A percentile compares a stretch with the other conserved stretches of the same genome.
These are phyloP conservation scores for Solanum ahanhuiri DNA, from an alignment of 257 asterid species.

Conservation along the genomic window DNA sequence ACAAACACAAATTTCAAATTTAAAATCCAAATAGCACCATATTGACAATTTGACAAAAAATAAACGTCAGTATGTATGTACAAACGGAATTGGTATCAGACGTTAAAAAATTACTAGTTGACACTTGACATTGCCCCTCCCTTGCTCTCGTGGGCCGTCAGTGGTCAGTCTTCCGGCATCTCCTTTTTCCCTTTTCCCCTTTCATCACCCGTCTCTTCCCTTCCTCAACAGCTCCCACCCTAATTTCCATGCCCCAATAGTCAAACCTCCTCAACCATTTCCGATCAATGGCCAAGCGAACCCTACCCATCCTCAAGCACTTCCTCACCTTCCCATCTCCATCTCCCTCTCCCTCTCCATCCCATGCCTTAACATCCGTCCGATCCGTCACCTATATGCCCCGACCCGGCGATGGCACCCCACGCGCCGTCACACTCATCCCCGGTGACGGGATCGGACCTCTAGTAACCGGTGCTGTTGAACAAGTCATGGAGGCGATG, in stretches of 20 bases:
- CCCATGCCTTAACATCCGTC: conserved; percentile 1
- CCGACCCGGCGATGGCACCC: conserved; percentile 76
- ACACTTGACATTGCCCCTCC: not conserved
- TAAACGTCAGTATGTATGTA: not conserved
- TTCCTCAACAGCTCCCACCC: not conserved
- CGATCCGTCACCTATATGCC: conserved; percentile 98
- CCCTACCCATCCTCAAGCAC: conserved; percentile 36
- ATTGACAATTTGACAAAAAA: not conserved
- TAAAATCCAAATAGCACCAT: too few species aligned
- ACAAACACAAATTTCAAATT: too few species aligned
- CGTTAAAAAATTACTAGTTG: not conserved
- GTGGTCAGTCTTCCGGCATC: not conserved
- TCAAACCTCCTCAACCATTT: not conserved
- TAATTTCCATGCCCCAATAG: not conserved
- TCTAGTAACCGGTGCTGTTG: conserved; percentile 87
- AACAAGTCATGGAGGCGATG: conserved; percentile 95
- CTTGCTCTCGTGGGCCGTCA: not conserved
- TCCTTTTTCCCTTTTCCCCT: not conserved
- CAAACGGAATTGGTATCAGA: not conserved
- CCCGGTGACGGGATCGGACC: conserved; percentile 98
- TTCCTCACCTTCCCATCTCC: not conserved
- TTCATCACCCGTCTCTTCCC: not conserved
- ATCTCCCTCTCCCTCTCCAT: conserved; percentile 2
- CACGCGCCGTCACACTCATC: conserved; percentile 45
- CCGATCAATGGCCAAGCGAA: conserved; percentile 24